phyloP scores from a whole-genome alignment of 805 yeast species.

The Millerago galiae region DNA sequence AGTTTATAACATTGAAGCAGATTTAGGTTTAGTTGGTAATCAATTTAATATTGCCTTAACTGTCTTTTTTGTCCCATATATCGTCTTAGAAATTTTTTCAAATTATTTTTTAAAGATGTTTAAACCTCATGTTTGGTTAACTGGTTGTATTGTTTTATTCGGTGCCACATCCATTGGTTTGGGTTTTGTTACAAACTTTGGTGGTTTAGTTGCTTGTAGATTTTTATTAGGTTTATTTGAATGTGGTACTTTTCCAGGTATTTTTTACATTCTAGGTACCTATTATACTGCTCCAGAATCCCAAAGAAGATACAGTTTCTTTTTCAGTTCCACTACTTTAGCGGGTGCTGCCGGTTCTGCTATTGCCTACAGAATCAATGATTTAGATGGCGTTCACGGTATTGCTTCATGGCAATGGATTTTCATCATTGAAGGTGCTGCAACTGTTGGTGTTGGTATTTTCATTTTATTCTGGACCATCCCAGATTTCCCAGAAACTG shows the following conservation, averaged over 20 bases:
- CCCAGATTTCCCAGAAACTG: conserved; percentile 37
- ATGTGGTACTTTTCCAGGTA: conserved; percentile 46
- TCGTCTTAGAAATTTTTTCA: conserved; percentile 32
- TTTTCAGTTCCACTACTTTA: conserved; percentile 46
- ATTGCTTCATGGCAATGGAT: conserved; percentile 45
- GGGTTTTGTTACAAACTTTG: conserved; percentile 37
- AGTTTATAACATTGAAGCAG: conserved; percentile 57
- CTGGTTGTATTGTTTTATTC: conserved; percentile 27
- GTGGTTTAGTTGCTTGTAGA: conserved; percentile 42
- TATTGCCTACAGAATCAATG: conserved; percentile 39
- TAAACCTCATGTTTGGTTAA: conserved; percentile 34
- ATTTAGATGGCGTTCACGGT: conserved; percentile 38
- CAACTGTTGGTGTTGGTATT: conserved; percentile 35
- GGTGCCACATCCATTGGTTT: conserved; percentile 39
- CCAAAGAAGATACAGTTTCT: conserved; percentile 40
- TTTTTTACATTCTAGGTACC: conserved; percentile 40
- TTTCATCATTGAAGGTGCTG: conserved; percentile 44
- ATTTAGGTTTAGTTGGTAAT: conserved; percentile 39
- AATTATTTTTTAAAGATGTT: conserved; percentile 33
- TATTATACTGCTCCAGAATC: conserved; percentile 44
- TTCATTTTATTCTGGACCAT: conserved; percentile 30
- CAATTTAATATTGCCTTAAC: conserved; percentile 41
- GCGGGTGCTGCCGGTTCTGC: conserved; percentile 55
- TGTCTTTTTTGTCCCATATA: conserved; percentile 42
- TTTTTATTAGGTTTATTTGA: conserved; percentile 49